phyloP scores from a whole-genome alignment of 176 grass and related monocot genomes.

The Alloteropsis semialata region DNA sequence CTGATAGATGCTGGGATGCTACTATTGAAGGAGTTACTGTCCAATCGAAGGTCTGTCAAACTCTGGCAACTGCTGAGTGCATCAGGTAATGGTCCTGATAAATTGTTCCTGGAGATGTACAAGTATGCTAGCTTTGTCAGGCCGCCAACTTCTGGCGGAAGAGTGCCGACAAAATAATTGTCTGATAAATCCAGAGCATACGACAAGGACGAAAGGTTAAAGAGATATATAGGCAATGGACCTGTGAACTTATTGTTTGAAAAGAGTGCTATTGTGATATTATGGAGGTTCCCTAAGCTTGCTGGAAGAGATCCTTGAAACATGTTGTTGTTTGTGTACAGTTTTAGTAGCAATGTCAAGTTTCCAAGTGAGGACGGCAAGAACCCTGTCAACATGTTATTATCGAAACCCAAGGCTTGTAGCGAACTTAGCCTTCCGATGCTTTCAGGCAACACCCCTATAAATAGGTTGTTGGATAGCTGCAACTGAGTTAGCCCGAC shows the following conservation, averaged over 20 bases:
- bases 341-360: conserved; percentile 28
- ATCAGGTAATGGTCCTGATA: conserved; percentile 33
- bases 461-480: conserved; percentile 19
- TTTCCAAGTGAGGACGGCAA: conserved; percentile 35
- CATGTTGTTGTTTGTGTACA: too few relatives aligned
- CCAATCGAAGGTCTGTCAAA: conserved; percentile 31
- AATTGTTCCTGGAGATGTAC: conserved; percentile 20
- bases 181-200: background rate
- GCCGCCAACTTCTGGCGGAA: conserved; percentile 12
- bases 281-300: background rate
- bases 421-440: conserved; percentile 35
- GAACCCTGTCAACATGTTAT: conserved; percentile 23
- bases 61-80: conserved; percentile 31
- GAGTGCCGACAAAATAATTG: conserved; percentile 32
- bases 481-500: conserved; percentile 12
- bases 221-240: background rate
- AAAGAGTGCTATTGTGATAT: background rate
- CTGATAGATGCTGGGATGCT: conserved; percentile 30
- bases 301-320: background rate
- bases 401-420: background rate
- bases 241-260: conserved; percentile 6
- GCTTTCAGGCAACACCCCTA: conserved; percentile 24
- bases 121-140: conserved; percentile 35
- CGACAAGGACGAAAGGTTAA: background rate
- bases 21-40: conserved; percentile 36